A percentile compares a stretch with the other conserved stretches of the same genome.
These are phyloP conservation scores for Pseudopithomyces maydicus DNA, from an alignment of 2,329 filamentous ascomycete species.

Conservation along the genomic window DNA sequence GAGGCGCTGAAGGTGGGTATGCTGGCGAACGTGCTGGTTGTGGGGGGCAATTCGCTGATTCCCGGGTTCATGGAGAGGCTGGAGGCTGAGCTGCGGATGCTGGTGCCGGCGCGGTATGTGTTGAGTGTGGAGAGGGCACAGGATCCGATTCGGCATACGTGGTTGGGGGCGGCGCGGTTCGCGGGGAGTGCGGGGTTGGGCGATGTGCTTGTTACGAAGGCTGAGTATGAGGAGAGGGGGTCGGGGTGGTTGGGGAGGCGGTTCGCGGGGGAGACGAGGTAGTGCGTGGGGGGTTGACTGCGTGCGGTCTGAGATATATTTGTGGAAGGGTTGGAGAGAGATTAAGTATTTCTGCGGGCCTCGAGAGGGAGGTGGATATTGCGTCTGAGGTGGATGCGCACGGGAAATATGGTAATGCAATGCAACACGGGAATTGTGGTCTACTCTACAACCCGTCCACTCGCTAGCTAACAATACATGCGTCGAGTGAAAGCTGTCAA, in stretches of 20 bases:
- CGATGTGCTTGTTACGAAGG: conserved; percentile 75
- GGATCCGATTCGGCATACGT: conserved; percentile 81
- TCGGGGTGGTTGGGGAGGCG: conserved; percentile 72
- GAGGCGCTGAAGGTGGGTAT: conserved; percentile 83
- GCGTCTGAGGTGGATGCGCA: no score
- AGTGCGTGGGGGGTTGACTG: no score
- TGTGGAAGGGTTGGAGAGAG: no score
- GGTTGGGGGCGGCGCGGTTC: conserved; percentile 81
- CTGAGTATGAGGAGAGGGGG: conserved; percentile 90
- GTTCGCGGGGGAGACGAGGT: conserved; percentile 56
- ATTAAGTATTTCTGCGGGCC: no score
- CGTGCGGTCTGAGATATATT: no score
- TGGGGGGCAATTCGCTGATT: conserved; percentile 83
- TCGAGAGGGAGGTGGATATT: no score
- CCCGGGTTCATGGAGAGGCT: conserved; percentile 82
- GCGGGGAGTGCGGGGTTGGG: conserved; percentile 69
- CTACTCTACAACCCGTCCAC: no score
- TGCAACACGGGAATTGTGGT: no score
- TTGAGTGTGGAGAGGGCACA: conserved; percentile 58
- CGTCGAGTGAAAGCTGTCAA: no score
- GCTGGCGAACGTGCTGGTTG: conserved; percentile 84
- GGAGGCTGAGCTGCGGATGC: conserved; percentile 71
- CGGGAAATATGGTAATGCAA: no score
- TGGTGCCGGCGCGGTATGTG: conserved; percentile 38
- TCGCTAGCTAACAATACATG: no score